Evolutionary conservation across 2,329 filamentous ascomycete genomes (phyloP), one percentile per base, ranked within the genome.

Genomic region (Nemania diffusa): DNA sequence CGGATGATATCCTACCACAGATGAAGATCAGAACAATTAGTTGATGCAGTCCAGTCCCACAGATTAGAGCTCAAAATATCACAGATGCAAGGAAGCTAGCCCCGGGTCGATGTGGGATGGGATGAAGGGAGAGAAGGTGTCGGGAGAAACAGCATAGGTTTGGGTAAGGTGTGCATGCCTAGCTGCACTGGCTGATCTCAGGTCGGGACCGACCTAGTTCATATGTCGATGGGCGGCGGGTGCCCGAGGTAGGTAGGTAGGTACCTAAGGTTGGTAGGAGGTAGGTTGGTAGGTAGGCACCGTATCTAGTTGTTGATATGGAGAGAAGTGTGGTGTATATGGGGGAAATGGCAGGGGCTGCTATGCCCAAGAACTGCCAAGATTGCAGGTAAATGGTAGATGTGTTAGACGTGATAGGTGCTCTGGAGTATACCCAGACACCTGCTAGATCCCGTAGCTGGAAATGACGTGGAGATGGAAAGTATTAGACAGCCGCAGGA

Each of bases 41-140:
- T 57, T 50, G 34, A 55, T 29, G 37, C 17, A 63, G 57, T 63
- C 37, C 17, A 58, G 57, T 63, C 46, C 58, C 61, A 60, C 56
- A 69, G 29, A 57, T 52, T 61, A 40, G 57, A 61, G 56, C 57
- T 66, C 53, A 59, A 37, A 22, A 29, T 13, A 57, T 48, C 52
- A 67, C 50, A 60, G 24, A 27, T 44, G 60, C 50, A 50, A 63
- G 57, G 67, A 69, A 64, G 65, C 53, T 57, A 65, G 57, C 61
- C 66, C 55, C 48, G 50, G 34, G 34, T 65, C 55, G 48, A 57
- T 50, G 42, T 62, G 44, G 46, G n/a, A 48, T 5, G 42, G 62
- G 40, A 61, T 66, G 40, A 55, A 51, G 40, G 1, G 37, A 48
- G 57, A 70, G 68, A 70, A 70, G 63, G 63, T 11, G 68, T 64